Conservation (phyloP, 1,284 basidiomycete species). For the Melanopsichium pennsylvanicum region DNA sequence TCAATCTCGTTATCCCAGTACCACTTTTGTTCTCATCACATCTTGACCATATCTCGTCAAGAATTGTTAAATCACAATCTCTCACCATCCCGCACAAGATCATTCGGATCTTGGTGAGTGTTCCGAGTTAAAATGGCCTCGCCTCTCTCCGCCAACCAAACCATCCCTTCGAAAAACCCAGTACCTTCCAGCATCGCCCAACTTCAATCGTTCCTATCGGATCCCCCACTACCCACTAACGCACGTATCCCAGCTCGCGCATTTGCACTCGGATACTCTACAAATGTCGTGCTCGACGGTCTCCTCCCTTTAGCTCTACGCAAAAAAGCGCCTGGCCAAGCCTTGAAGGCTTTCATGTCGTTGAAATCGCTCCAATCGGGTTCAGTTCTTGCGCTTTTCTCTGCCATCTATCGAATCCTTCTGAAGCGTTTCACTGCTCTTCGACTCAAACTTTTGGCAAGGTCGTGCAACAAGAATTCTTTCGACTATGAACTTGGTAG, state of each 20-base stretch:
- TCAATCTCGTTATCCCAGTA: too few relatives aligned
- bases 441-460: slow-evolving; percentile 20
- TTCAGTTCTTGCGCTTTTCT: slow-evolving; percentile 39
- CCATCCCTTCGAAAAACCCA: slow-evolving; percentile 14
- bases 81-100: too few relatives aligned
- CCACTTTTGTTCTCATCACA: too few relatives aligned
- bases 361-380: slow-evolving; percentile 34
- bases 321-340: slow-evolving; percentile 34
- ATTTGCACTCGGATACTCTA: slow-evolving; percentile 37
- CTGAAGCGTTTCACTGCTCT: slow-evolving; percentile 29
- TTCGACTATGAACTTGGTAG: slow-evolving; percentile 22
- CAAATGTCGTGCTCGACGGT: slow-evolving; percentile 43
- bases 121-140: slow-evolving; percentile 22
- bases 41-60: too few relatives aligned
- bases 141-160: slow-evolving; percentile 38
- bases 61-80: too few relatives aligned
- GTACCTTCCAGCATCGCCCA: slow-evolving; percentile 12
- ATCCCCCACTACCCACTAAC: slow-evolving; percentile 34
- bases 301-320: slow-evolving; percentile 38
- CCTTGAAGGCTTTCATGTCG: slow-evolving; percentile 30
- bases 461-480: slow-evolving; percentile 7
- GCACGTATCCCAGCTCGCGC: slow-evolving; percentile 30
- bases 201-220: slow-evolving; percentile 7
- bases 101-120: too few relatives aligned
- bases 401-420: slow-evolving; percentile 44